Conservation (phyloP, 257 asterid species). For the Solanum bulbocastanum region DNA sequence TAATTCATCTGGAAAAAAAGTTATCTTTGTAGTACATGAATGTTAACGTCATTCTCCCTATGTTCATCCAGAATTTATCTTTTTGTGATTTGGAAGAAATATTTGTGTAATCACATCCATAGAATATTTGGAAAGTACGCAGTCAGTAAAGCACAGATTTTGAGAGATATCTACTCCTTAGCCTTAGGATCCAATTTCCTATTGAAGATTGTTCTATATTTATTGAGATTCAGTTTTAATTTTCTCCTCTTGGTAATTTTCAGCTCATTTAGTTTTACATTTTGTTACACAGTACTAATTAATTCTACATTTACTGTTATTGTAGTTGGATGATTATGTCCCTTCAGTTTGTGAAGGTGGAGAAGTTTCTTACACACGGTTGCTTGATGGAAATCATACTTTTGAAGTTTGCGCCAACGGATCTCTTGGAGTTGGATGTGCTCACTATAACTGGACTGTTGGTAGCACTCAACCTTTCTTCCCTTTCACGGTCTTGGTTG, state of each 20-base stretch:
- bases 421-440: slow-evolving; percentile 46
- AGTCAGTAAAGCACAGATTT: neutral
- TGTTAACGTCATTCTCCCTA: neutral
- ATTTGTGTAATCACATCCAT: neutral
- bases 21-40: neutral
- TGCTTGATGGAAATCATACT: slow-evolving; percentile 67
- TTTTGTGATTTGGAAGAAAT: neutral
- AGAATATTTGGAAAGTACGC: neutral
- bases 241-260: neutral
- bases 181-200: neutral
- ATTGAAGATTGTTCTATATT: neutral
- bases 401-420: slow-evolving; percentile 62
- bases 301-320: neutral
- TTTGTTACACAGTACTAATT: neutral
- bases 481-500: neutral
- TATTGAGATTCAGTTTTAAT: neutral
- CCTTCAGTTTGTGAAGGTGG: slow-evolving; percentile 50
- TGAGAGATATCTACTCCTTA: neutral
- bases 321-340: slow-evolving; percentile 62
- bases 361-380: slow-evolving; percentile 25
- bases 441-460: slow-evolving; percentile 65
- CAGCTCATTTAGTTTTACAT: neutral
- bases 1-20: neutral
- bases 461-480: slow-evolving; percentile 32
- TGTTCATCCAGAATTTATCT: neutral